phyloP scores from a whole-genome alignment of 1,284 basidiomycete genomes.

The Leccinum pachyderme region DNA sequence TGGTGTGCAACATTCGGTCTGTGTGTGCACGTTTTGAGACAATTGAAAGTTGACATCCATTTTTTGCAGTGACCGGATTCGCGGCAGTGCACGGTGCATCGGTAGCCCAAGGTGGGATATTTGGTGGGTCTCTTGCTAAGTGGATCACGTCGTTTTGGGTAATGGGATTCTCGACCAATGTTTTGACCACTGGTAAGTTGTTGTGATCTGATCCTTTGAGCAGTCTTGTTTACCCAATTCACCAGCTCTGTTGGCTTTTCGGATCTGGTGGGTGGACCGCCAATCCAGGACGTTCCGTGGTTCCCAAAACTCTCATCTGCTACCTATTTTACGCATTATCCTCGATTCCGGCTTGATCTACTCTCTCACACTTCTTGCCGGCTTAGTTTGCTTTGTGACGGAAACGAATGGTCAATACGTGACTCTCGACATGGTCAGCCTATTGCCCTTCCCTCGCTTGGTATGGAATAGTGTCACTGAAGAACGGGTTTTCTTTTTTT shows the following conservation, averaged over 20 bases:
- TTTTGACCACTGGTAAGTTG: not conserved
- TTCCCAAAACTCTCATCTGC: not conserved
- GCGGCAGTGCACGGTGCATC: not conserved
- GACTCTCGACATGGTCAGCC: not conserved
- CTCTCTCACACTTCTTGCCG: not conserved
- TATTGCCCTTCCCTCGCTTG: not conserved
- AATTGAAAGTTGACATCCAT: not conserved
- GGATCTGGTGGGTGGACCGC: not conserved
- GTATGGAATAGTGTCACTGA: not conserved
- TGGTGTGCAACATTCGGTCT: not conserved
- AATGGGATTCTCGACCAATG: not conserved
- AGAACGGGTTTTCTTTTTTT: not conserved
- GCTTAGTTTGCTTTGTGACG: not conserved
- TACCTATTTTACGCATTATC: not conserved
- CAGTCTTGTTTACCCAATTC: not conserved
- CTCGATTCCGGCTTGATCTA: not conserved
- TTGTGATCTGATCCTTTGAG: not conserved
- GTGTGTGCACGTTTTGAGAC: not conserved
- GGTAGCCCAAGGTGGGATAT: not conserved
- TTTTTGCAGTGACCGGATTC: not conserved
- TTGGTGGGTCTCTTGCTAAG: not conserved
- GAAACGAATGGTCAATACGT: not conserved
- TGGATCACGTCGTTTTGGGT: constrained; percentile 1
- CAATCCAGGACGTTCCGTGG: not conserved
- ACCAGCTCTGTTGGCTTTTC: not conserved